These are phyloP conservation scores for Lunasporangiospora selenospora DNA, from an alignment of 192 early-diverging fungal genomes.

Conservation along the genomic window DNA sequence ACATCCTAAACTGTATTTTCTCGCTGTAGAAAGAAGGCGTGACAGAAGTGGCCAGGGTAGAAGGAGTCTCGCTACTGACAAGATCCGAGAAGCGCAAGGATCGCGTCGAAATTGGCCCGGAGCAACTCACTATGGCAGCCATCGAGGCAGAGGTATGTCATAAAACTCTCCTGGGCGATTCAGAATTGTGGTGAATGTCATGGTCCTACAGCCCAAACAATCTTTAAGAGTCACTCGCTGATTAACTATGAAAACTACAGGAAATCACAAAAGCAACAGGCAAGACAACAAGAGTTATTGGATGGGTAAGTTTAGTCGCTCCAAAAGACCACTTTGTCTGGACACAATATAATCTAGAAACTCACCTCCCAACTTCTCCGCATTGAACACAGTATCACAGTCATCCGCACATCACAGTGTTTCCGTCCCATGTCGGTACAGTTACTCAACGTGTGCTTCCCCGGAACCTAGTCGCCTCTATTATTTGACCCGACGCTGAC, in stretches of 20 bases:
- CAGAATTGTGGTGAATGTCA: neutral
- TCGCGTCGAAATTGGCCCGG: slow-evolving; percentile 59
- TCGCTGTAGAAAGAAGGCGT: slow-evolving; percentile 14
- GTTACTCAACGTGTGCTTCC: neutral
- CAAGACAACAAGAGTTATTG: slow-evolving; percentile 51
- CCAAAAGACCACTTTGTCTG: neutral
- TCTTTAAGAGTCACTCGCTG: too few species aligned
- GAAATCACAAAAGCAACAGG: slow-evolving; percentile 49
- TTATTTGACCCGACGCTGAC: too few species aligned
- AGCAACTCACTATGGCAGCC: slow-evolving; percentile 56
- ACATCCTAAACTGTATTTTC: neutral
- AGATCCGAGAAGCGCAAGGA: slow-evolving; percentile 61
- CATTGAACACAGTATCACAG: slow-evolving; percentile 53
- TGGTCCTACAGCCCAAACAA: too few species aligned
- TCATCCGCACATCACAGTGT: slow-evolving; percentile 61
- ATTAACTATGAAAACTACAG: too few species aligned
- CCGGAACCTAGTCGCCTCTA: neutral
- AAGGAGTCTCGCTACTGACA: slow-evolving; percentile 51
- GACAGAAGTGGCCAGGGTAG: slow-evolving; percentile 46
- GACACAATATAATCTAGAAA: neutral
- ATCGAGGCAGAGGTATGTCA: slow-evolving; percentile 52
- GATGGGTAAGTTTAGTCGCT: slow-evolving; percentile 50
- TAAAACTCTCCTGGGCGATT: neutral
- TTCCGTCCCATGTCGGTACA: slow-evolving; percentile 59
- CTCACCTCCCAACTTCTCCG: neutral